phyloP scores from a whole-genome alignment of 2,329 filamentous ascomycete genomes.

The Hypoxylon sp. region DNA sequence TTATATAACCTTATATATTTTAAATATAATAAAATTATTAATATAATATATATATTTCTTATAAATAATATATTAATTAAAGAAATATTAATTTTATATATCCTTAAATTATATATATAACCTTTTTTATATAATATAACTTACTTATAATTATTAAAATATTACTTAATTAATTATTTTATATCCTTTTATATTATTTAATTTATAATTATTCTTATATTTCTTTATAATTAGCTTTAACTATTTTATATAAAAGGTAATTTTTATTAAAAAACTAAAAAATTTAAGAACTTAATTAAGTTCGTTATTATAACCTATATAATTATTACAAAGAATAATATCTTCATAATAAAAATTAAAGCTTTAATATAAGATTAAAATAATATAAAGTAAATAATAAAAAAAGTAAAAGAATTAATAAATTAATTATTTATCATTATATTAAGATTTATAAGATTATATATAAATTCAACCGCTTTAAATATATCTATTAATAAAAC shows the following conservation, averaged over 20 bases:
- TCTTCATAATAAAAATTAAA: neutral
- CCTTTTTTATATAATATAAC: neutral
- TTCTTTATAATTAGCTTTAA: slow-evolving; percentile 1
- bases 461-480: neutral
- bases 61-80: slow-evolving; percentile 7
- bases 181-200: too few relatives aligned
- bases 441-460: neutral
- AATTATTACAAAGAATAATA: neutral
- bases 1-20: slow-evolving; percentile 4
- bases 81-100: slow-evolving; percentile 4
- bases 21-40: slow-evolving; percentile 7
- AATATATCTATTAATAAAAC: neutral
- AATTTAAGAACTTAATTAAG: neutral
- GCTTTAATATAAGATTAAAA: neutral
- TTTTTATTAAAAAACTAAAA: neutral
- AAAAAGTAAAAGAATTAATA: neutral
- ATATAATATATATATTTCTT: slow-evolving; percentile 9
- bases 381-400: neutral
- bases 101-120: neutral
- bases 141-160: slow-evolving; percentile 3
- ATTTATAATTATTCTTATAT: neutral
- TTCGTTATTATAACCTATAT: neutral
- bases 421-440: neutral
- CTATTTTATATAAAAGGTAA: slow-evolving; percentile 6
- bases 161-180: slow-evolving; percentile 11